These are phyloP conservation scores for Fraxinus excelsior DNA, from an alignment of 257 asterid genomes.

Conservation along the genomic window DNA sequence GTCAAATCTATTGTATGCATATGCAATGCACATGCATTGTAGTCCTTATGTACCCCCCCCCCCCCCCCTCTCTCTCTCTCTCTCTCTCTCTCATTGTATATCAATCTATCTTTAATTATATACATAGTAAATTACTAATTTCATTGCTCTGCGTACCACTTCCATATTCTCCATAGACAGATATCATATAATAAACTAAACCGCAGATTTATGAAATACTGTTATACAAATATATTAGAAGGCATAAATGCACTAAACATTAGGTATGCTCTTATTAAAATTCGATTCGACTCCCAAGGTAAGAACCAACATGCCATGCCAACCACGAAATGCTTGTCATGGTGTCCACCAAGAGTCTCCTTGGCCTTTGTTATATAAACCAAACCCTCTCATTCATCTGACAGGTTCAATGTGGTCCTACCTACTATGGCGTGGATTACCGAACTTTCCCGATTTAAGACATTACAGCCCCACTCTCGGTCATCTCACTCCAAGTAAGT, in stretches of 20 bases:
- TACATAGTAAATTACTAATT: too few species aligned
- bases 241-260: not conserved
- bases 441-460: not conserved
- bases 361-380: not conserved
- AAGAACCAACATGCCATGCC: not conserved
- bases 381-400: not conserved
- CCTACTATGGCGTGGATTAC: not conserved
- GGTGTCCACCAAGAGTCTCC: not conserved
- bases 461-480: too few species aligned
- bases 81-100: too few species aligned
- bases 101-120: too few species aligned
- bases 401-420: not conserved
- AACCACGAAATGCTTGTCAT: not conserved
- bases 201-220: not conserved
- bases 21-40: not conserved
- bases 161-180: not conserved
- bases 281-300: not conserved
- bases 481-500: not conserved
- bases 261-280: not conserved
- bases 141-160: not conserved
- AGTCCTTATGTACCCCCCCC: not conserved
- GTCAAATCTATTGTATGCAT: not conserved
- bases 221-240: too few species aligned
- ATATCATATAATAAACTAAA: too few species aligned
- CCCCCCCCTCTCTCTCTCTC: too few species aligned